phyloP scores from a whole-genome alignment of 2,329 filamentous ascomycete genomes.

The Coleophoma eucalyptorum region DNA sequence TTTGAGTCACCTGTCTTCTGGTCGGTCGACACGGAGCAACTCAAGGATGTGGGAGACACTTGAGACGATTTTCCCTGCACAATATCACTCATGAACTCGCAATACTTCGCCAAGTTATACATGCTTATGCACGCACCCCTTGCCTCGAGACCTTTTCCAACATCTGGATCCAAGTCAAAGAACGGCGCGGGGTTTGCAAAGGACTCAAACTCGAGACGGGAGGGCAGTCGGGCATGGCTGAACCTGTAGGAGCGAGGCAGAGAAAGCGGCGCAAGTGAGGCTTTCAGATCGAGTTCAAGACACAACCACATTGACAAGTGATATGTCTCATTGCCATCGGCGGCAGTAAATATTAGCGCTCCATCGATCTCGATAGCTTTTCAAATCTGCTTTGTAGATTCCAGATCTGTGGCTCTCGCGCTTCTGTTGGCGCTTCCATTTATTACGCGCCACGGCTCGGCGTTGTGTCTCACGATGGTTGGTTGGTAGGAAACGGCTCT shows the following conservation, averaged over 20 bases:
- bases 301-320: neutral
- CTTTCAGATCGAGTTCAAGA: neutral
- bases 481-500: neutral
- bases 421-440: neutral
- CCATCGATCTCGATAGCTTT: too few species aligned
- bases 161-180: neutral
- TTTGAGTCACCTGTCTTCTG: neutral
- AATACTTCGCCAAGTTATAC: neutral
- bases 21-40: neutral
- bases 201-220: neutral
- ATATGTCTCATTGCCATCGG: neutral
- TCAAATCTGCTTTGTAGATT: neutral
- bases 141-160: neutral
- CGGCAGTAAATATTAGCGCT: neutral
- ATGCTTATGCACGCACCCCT: neutral
- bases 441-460: neutral
- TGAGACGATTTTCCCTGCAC: neutral
- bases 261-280: neutral
- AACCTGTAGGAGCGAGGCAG: neutral
- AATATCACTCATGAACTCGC: neutral
- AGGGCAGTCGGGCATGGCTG: too few species aligned
- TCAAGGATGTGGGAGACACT: neutral
- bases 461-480: neutral
- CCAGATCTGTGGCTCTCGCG: neutral
- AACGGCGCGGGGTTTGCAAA: neutral